These are phyloP conservation scores for Pyrenochaeta sp. DNA, from an alignment of 2,329 filamentous ascomycete species.

Conservation along the genomic window DNA sequence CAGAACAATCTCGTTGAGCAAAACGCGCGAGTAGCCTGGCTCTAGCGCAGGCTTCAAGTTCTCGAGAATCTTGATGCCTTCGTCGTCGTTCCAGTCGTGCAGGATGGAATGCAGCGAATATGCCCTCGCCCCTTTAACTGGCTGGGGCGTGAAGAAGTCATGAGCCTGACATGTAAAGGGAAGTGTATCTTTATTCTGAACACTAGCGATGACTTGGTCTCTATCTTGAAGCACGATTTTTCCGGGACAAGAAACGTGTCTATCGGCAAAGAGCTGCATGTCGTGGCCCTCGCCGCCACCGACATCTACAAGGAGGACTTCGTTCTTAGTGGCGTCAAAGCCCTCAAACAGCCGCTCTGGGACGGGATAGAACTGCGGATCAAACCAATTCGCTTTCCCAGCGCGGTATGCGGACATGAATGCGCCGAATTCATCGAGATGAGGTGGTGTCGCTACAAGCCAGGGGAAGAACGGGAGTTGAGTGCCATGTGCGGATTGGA, in stretches of 20 bases:
- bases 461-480: slow-evolving; percentile 48
- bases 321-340: slow-evolving; percentile 17
- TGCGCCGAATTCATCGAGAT: slow-evolving; percentile 28
- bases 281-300: slow-evolving; percentile 54
- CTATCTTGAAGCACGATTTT: slow-evolving; percentile 59
- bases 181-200: slow-evolving; percentile 24
- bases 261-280: slow-evolving; percentile 39
- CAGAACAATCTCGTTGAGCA: slow-evolving; percentile 23
- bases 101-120: slow-evolving; percentile 30
- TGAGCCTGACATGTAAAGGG: slow-evolving; percentile 45
- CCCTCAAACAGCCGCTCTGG: slow-evolving; percentile 31
- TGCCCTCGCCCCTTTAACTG: slow-evolving; percentile 49
- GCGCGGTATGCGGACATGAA: slow-evolving; percentile 22
- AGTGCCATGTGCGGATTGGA: slow-evolving; percentile 48
- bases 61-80: slow-evolving; percentile 21
- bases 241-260: slow-evolving; percentile 49
- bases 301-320: slow-evolving; percentile 52
- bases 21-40: slow-evolving; percentile 20
- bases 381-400: slow-evolving; percentile 19
- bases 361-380: slow-evolving; percentile 21
- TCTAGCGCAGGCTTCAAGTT: slow-evolving; percentile 21
- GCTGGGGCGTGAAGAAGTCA: slow-evolving; percentile 58
- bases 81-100: slow-evolving; percentile 32
- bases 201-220: slow-evolving; percentile 43
- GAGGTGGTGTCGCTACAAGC: slow-evolving; percentile 46